Evolutionary conservation across 306 rosid genomes (phyloP).

Genomic region (Quillaja saponaria): DNA sequence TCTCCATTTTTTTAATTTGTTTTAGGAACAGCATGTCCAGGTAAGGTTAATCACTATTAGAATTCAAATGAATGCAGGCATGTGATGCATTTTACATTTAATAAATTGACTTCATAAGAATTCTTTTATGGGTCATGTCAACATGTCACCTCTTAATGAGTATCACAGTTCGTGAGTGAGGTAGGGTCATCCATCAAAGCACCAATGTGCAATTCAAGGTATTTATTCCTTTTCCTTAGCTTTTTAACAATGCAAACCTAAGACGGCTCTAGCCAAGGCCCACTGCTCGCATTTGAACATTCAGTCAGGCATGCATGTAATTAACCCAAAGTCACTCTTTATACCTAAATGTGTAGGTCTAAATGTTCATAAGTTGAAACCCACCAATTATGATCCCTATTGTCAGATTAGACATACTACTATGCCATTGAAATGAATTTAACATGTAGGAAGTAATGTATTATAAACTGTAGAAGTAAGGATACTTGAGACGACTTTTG

Average conservation of each 20-base stretch:
- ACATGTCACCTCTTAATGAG: conserved; percentile 11
- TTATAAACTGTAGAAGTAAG: neutral
- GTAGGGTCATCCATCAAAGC: conserved; percentile 1
- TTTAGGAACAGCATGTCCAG: too few relatives aligned
- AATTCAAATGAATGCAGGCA: too few relatives aligned
- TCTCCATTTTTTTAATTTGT: neutral
- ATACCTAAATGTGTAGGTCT: too few relatives aligned
- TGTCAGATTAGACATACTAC: neutral
- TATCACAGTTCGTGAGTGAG: conserved; percentile 12
- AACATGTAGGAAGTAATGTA: too few relatives aligned
- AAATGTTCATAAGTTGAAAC: neutral
- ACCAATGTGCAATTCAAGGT: neutral
- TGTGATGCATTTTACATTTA: neutral
- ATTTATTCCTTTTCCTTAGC: neutral
- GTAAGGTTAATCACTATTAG: too few relatives aligned
- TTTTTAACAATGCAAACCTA: neutral
- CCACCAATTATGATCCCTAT: neutral
- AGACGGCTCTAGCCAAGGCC: neutral
- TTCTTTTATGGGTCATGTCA: too few relatives aligned
- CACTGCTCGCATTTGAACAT: neutral
- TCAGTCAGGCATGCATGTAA: neutral
- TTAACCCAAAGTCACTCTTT: too few relatives aligned
- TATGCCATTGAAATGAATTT: too few relatives aligned
- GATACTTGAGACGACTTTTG: conserved; percentile 19
- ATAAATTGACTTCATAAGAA: neutral